These are phyloP conservation scores for Corylus avellana DNA, from an alignment of 306 rosid genomes.

Conservation along the genomic window DNA sequence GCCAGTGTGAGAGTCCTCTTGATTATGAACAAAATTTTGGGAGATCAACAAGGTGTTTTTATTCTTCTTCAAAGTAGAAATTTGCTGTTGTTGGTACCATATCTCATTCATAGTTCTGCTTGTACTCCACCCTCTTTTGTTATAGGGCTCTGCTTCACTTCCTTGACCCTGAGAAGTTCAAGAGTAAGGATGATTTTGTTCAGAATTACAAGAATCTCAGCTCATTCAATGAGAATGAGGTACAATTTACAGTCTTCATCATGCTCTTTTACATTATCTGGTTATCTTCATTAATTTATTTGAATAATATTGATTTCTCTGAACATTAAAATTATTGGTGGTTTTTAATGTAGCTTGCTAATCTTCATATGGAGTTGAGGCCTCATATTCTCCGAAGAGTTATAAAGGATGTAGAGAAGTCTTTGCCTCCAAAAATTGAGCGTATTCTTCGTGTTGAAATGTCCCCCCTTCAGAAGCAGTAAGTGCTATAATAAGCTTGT, in stretches of 20 bases:
- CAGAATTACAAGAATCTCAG: conserved; percentile 98
- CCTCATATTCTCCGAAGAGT: conserved; percentile 99
- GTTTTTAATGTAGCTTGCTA: conserved; percentile 70
- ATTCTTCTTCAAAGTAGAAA: not conserved
- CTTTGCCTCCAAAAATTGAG: conserved; percentile 98
- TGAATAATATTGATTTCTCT: not conserved
- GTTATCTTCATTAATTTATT: not conserved
- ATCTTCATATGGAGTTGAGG: conserved; percentile 95
- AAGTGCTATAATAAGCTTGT: conserved; percentile 31
- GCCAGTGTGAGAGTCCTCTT: not conserved
- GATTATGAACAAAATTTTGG: not conserved
- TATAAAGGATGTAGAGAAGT: conserved; percentile 98
- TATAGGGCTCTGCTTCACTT: conserved; percentile 97
- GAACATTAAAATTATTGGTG: not conserved
- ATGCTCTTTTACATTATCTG: not conserved
- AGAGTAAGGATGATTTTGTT: conserved; percentile 89
- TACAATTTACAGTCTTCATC: conserved; percentile 28
- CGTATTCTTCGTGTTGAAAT: conserved; percentile 97
- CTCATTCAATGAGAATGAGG: conserved; percentile 98
- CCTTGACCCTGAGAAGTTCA: conserved; percentile 86
- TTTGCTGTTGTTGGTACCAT: not conserved
- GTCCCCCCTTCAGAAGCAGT: conserved; percentile 99
- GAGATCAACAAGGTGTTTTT: not conserved
- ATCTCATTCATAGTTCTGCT: not conserved
- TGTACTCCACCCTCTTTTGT: conserved; percentile 1